Evolutionary conservation across 306 rosid species (phyloP), one percentile per base, ranked within the genome.

Genomic region (Styphnolobium japonicum): DNA sequence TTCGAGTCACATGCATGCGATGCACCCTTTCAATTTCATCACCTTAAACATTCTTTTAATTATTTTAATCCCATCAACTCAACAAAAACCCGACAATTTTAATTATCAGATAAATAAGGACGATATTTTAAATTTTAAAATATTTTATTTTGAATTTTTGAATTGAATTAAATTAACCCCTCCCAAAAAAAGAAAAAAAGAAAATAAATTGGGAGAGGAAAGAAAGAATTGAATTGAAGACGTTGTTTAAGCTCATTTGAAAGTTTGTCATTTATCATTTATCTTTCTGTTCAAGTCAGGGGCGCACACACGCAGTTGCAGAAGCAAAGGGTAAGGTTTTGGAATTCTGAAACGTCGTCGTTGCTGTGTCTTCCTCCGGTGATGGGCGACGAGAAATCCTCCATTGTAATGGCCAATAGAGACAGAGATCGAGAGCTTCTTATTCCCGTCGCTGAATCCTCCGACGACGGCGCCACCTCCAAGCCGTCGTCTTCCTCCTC

Each of bases 381-480:
- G 80, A 90, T 92, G 98, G 97, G 87, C 77, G 97, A 92, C 62
- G 94, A 84, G 4, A 87, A 92, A 75, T 73, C 94, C 33, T 82
- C 90, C 53, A 81, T 84, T 7, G 79, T 61, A 46, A 88, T 86
- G 86, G 85, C 85, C 12, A 81, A 56, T 79, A 92, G 97, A 87
- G 98, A 92, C 43, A 82, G 92, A 84, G 98, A 94, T 88, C 97
- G 91, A 4, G 97, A 94, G 89, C 97, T 92, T 87, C 97, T 94
- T 23, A 88, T 94, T 71, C 97, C 98, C 29, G 93, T 92, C 51
- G 92, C 91, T 21, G 77, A 84, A 60, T 75, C 92, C 77, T 79
- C 37, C 57, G 78, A 77, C 56, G 88, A 80, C 29, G 90, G 58
- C 23, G 73, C 82, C 23, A 76, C 90, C 31, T 87, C 90, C 66